Conservation (phyloP, 805 yeast species). For the Candida xiaguanensis region DNA sequence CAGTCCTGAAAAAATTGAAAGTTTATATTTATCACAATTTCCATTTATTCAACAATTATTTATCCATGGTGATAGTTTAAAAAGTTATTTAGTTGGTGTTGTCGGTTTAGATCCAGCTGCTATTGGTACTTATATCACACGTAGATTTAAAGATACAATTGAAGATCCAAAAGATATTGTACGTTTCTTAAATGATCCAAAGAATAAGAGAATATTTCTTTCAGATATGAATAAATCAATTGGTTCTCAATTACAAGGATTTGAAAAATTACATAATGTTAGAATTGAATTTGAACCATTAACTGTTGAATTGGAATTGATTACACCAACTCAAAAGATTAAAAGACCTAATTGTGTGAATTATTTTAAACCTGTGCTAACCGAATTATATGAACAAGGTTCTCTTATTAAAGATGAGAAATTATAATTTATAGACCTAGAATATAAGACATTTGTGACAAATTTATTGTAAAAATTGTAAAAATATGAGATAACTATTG, state of each 20-base stretch:
- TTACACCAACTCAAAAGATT: slow-evolving; percentile 42
- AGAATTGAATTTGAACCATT: slow-evolving; percentile 36
- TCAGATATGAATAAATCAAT: slow-evolving; percentile 21
- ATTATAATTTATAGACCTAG: too few species aligned
- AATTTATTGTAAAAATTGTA: too few species aligned
- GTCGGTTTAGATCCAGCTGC: slow-evolving; percentile 23
- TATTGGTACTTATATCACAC: slow-evolving; percentile 14
- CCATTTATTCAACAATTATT: slow-evolving; percentile 27
- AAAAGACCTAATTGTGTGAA: slow-evolving; percentile 36
- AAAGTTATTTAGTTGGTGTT: slow-evolving; percentile 26
- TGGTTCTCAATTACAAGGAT: slow-evolving; percentile 24
- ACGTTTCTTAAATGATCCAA: slow-evolving; percentile 19
- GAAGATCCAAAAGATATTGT: slow-evolving; percentile 16
- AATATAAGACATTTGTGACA: too few species aligned
- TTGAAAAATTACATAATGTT: slow-evolving; percentile 38
- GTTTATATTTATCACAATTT: slow-evolving; percentile 26
- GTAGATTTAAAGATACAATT: slow-evolving; percentile 13
- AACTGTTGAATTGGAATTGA: slow-evolving; percentile 32
- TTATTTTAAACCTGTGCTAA: slow-evolving; percentile 23
- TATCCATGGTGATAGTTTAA: slow-evolving; percentile 30
- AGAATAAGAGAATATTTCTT: slow-evolving; percentile 20
- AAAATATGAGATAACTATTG: too few species aligned
- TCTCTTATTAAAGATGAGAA: slow-evolving; percentile 21
- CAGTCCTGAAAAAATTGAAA: slow-evolving; percentile 40
- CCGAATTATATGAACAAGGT: slow-evolving; percentile 35